phyloP scores from a whole-genome alignment of 2,329 filamentous ascomycete genomes.

The Diaporthe eres region DNA sequence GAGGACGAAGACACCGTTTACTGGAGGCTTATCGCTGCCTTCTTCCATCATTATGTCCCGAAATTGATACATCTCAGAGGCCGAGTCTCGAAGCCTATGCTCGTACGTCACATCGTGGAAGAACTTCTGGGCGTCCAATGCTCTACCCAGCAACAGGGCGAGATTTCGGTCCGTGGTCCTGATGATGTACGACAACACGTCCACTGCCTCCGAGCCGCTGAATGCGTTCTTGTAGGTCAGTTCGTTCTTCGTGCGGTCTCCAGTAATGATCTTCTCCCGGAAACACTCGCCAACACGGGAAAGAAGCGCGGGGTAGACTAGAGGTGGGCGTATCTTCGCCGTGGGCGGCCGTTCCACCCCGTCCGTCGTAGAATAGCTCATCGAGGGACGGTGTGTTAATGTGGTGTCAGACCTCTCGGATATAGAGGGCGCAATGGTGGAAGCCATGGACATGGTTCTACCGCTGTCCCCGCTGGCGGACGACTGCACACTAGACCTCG shows the following conservation, averaged over 20 bases:
- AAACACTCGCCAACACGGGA: conserved; percentile 96
- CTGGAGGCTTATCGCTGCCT: conserved; percentile 76
- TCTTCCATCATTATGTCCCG: conserved; percentile 92
- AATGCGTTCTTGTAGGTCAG: conserved; percentile 98
- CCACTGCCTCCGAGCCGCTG: conserved; percentile 94
- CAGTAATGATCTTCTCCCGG: conserved; percentile 86
- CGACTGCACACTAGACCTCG: conserved; percentile 74
- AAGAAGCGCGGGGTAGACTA: conserved; percentile 93
- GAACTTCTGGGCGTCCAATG: conserved; percentile 97
- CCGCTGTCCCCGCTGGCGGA: conserved; percentile 63
- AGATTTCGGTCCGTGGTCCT: conserved; percentile 96
- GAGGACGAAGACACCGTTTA: conserved; percentile 97
- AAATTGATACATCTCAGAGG: conserved; percentile 96
- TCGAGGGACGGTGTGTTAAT: conserved; percentile 68
- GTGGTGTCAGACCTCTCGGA: conserved; percentile 54
- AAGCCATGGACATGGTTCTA: conserved; percentile 94
- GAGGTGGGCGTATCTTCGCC: conserved; percentile 78
- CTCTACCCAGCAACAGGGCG: conserved; percentile 89
- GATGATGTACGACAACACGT: conserved; percentile 96
- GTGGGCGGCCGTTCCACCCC: conserved; percentile 67
- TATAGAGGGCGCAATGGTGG: conserved; percentile 79
- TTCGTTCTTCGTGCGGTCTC: conserved; percentile 95
- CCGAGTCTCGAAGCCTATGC: conserved; percentile 93
- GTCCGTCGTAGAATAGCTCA: conserved; percentile 67
- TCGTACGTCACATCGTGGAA: conserved; percentile 99